These are phyloP conservation scores for Sugiyamaella qingdaonensis DNA, from an alignment of 805 yeast species.

Conservation along the genomic window DNA sequence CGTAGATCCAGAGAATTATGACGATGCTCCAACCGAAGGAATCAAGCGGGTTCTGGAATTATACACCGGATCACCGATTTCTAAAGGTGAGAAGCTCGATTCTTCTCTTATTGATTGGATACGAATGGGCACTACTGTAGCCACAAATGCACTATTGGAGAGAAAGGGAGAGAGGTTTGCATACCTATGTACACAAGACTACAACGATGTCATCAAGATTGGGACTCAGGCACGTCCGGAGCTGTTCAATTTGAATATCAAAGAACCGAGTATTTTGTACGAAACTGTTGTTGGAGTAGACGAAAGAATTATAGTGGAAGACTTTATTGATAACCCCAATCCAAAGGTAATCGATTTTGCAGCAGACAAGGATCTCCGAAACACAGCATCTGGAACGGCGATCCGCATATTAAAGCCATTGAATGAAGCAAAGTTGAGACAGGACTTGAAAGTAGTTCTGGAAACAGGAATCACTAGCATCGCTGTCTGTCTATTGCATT, in stretches of 20 bases:
- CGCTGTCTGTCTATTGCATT: slow-evolving; percentile 67
- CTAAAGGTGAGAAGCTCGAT: slow-evolving; percentile 35
- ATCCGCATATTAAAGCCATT: slow-evolving; percentile 54
- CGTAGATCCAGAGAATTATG: slow-evolving; percentile 81
- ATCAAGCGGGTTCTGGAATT: slow-evolving; percentile 70
- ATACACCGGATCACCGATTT: slow-evolving; percentile 49
- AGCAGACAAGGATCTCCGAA: slow-evolving; percentile 20
- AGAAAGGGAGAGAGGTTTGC: slow-evolving; percentile 88
- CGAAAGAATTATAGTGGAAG: slow-evolving; percentile 70
- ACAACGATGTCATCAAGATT: slow-evolving; percentile 71
- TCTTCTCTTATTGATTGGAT: slow-evolving; percentile 31
- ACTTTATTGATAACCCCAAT: slow-evolving; percentile 67
- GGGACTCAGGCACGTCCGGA: slow-evolving; percentile 91
- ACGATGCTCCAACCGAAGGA: slow-evolving; percentile 90
- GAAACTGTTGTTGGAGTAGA: slow-evolving; percentile 75
- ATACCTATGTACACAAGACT: slow-evolving; percentile 79
- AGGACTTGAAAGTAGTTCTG: slow-evolving; percentile 42
- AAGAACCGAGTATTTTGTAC: slow-evolving; percentile 66
- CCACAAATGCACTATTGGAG: slow-evolving; percentile 89
- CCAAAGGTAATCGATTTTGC: not conserved
- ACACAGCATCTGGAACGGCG: slow-evolving; percentile 51
- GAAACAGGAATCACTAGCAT: slow-evolving; percentile 59
- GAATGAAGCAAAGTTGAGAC: slow-evolving; percentile 40
- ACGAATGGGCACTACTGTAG: slow-evolving; percentile 91
- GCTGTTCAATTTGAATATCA: slow-evolving; percentile 75